Conservation (phyloP, 805 yeast genomes). For the Pichia occidentalis region DNA sequence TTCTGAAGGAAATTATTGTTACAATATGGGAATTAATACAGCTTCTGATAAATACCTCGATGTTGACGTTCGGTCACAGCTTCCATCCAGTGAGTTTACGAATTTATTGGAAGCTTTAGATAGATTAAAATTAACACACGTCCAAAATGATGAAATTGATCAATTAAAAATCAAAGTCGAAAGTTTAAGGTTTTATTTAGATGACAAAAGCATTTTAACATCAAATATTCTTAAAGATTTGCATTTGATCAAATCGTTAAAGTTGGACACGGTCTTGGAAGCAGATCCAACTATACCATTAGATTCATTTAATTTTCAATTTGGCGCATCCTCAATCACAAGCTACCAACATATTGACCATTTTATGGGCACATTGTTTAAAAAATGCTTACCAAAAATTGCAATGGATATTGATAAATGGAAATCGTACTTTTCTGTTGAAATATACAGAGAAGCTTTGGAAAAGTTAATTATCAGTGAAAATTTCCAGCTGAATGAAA, state of each 20-base stretch:
- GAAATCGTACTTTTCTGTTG: conserved; percentile 9
- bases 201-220: conserved; percentile 6
- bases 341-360: conserved; percentile 7
- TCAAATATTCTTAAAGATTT: conserved; percentile 5
- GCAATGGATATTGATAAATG: conserved; percentile 8
- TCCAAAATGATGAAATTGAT: conserved; percentile 10
- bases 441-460: conserved; percentile 10
- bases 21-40: no score
- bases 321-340: conserved; percentile 12
- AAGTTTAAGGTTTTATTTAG: conserved; percentile 8
- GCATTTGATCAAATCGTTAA: not conserved
- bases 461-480: conserved; percentile 10
- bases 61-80: no score
- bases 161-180: conserved; percentile 8
- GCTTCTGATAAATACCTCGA: no score
- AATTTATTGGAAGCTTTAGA: conserved; percentile 5
- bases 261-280: not conserved
- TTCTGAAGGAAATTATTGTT: no score
- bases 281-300: conserved; percentile 1
- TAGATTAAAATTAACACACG: conserved; percentile 6
- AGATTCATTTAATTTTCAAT: conserved; percentile 7
- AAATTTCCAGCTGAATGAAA: conserved; percentile 1
- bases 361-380: conserved; percentile 5
- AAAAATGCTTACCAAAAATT: conserved; percentile 9
- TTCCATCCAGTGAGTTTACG: conserved; percentile 5